A percentile compares a stretch with the other conserved stretches of the same genome.
Conservation (phyloP, 441 rosid species). For the Populus trichocarpa region DNA sequence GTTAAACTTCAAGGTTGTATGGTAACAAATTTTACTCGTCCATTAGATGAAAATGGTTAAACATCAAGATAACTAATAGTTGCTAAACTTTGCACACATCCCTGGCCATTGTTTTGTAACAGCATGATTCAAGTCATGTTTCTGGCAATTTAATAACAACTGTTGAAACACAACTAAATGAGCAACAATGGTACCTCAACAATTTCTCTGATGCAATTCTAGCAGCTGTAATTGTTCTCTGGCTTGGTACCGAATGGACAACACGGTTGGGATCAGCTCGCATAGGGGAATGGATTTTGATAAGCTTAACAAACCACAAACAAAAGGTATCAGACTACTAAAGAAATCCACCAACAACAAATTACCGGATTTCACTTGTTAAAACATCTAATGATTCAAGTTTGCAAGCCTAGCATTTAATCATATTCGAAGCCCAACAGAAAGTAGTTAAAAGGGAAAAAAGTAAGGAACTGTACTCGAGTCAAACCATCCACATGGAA, state of each 20-base stretch:
- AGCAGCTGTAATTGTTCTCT: conserved; percentile 58
- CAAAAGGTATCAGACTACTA: conserved; percentile 9
- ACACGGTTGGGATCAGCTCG: conserved; percentile 66
- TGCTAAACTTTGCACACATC: not conserved
- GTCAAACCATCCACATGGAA: not conserved
- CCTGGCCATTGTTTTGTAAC: not conserved
- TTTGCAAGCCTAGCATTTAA: not conserved
- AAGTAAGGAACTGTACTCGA: not conserved
- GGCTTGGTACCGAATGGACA: conserved; percentile 73
- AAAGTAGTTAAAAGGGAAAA: not conserved
- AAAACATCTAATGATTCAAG: not conserved
- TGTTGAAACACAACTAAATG: not conserved
- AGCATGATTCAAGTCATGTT: not conserved
- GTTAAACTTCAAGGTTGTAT: not conserved
- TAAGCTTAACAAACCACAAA: conserved; percentile 49
- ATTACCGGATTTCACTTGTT: conserved; percentile 1
- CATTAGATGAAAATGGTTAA: not conserved
- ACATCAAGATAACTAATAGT: not conserved
- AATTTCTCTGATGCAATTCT: conserved; percentile 84
- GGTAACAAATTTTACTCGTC: not conserved
- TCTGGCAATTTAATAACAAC: not conserved
- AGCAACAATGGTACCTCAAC: conserved; percentile 45
- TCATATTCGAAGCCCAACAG: not conserved
- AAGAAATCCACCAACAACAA: conserved; percentile 2
- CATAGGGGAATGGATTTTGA: conserved; percentile 95